Conservation (phyloP, 345 rosid species). For the Isatis tinctoria region DNA sequence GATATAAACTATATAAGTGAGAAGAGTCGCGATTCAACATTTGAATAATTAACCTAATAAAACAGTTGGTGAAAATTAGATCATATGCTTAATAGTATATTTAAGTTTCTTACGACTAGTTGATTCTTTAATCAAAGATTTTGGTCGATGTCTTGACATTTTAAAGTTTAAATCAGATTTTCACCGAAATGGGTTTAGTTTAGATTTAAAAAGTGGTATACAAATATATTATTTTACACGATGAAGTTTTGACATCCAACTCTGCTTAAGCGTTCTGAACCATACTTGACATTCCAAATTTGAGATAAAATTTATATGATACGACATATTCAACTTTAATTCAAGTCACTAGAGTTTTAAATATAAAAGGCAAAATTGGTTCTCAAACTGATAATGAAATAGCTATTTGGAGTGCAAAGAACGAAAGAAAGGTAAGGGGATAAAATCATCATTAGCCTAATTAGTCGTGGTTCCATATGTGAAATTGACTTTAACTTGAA, state of each 20-base stretch:
- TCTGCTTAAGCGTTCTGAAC: neutral
- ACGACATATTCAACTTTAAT: neutral
- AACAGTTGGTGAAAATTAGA: neutral
- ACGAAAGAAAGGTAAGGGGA: conserved; percentile 17
- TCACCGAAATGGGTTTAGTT: neutral
- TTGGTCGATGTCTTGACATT: neutral
- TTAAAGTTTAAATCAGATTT: neutral
- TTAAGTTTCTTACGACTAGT: neutral
- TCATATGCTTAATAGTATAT: neutral
- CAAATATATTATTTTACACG: neutral
- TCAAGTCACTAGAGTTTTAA: neutral
- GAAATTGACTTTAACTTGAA: conserved; percentile 30
- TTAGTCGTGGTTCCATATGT: conserved; percentile 19
- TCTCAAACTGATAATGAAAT: neutral
- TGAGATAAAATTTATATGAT: neutral
- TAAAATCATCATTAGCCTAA: conserved; percentile 20
- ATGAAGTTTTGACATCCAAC: neutral
- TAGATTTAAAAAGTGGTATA: neutral
- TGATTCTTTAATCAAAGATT: neutral
- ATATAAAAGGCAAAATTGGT: neutral
- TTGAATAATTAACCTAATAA: neutral
- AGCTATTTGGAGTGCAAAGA: conserved; percentile 18
- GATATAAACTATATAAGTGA: neutral
- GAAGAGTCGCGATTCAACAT: conserved; percentile 10
- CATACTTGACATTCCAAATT: neutral